Evolutionary conservation across 2,329 filamentous ascomycete species (phyloP), one percentile per base, ranked within the genome.

Genomic region (Neurospora sp.): DNA sequence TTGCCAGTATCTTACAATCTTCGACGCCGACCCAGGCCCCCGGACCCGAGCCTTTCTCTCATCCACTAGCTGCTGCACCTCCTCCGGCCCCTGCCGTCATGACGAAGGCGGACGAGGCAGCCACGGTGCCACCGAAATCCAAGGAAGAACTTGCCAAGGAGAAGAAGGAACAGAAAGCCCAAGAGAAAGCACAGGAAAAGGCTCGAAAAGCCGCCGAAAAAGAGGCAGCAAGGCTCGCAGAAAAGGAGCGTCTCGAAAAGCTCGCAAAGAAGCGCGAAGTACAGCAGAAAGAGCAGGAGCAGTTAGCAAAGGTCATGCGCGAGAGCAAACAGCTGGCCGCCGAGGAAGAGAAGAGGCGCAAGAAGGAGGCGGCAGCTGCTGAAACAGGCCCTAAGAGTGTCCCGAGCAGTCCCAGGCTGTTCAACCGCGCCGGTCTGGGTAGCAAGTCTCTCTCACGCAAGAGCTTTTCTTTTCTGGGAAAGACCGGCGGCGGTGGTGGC

Each of bases 361-460:
- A 80, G 73, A 81, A 80, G 70, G 81, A 82, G 38, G 79, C 77
- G n/a, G 84, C 78, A 71, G 78, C 76, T 68, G 78, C 68, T 4
- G 71, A 70, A 13, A 43, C 38, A 42, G 76, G 3, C 73, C 77
- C 46, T 70, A 71, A 68, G 76, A 77, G 19, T 69, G 76, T 23
- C 73, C 74, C 43, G 46, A 68, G 70, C 23, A 70, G 68, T 36
- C 46, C 78, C 38, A 82, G 83, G 5, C 83, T 88, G 38, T 81
- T 96, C 58, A 88, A 87, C 75, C 85, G 92, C 66, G 89, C 91
- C 73, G 87, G 89, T 74, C 85, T 90, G 69, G 88, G 88, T 10
- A 93, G 90, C 78, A 95, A 92, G 82, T 93, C 92, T 73, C 86
- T 97, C 82, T 87, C 91, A 67, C 88, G 90, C 73, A 93, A 91